Evolutionary conservation across 2,329 filamentous ascomycete genomes (phyloP).

Genomic region (Hypoxylon rubiginosum): DNA sequence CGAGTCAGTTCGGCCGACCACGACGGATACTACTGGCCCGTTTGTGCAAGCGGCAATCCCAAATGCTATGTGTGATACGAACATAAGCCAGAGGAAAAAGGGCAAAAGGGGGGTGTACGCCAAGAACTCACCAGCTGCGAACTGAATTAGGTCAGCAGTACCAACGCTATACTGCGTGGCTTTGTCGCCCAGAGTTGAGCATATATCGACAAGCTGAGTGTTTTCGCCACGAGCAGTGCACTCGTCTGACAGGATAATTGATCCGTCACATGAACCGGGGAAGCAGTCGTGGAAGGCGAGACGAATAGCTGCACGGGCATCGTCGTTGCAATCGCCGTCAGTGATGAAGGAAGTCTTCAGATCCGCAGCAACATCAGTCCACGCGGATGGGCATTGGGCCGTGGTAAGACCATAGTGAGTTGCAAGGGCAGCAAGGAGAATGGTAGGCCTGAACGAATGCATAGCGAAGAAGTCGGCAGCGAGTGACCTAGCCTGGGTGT

Average conservation of each 20-base stretch:
- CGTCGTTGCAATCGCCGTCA: conserved; percentile 43
- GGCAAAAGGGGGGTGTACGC: not conserved
- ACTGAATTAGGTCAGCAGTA: conserved; percentile 49
- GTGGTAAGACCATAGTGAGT: conserved; percentile 15
- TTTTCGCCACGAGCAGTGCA: conserved; percentile 48
- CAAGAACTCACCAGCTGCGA: conserved; percentile 47
- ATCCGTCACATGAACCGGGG: conserved; percentile 49
- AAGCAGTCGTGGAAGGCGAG: conserved; percentile 51
- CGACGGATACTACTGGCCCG: conserved; percentile 45
- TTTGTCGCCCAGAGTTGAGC: conserved; percentile 43
- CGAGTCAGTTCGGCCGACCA: conserved; percentile 46
- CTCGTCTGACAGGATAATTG: conserved; percentile 48
- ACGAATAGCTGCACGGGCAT: conserved; percentile 49
- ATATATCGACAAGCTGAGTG: conserved; percentile 45
- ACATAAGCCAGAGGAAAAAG: not conserved
- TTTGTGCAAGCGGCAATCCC: conserved; percentile 44
- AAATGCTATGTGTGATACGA: conserved; percentile 35
- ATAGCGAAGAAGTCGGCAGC: conserved; percentile 22
- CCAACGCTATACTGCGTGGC: conserved; percentile 46
- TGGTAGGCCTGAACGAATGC: conserved; percentile 27
- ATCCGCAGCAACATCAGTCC: conserved; percentile 46
- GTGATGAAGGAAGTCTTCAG: conserved; percentile 40
- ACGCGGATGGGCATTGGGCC: conserved; percentile 45
- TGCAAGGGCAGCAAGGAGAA: conserved; percentile 28
- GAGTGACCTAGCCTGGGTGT: not conserved